Percentiles rank a stretch among this genome's conserved stretches.
These are phyloP conservation scores for Chaetoceros muelleri DNA, from an alignment of 108 stramenopile species.

Conservation along the genomic window DNA sequence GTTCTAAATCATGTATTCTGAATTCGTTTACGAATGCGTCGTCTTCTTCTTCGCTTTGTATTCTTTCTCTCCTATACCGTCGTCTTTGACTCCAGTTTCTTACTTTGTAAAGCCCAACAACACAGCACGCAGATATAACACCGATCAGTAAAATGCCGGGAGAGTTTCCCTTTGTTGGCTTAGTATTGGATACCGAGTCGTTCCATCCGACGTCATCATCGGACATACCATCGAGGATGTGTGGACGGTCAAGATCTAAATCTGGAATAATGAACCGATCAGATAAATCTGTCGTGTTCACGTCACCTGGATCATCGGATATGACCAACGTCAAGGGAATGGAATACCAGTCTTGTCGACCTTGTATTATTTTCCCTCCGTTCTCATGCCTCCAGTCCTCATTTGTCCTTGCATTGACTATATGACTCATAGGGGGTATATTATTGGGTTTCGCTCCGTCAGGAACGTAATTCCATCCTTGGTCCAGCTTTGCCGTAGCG, in stretches of 20 bases:
- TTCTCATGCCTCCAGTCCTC: conserved; percentile 55
- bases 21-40: background rate
- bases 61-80: background rate
- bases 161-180: background rate
- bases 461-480: conserved; percentile 31
- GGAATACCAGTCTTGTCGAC: conserved; percentile 77
- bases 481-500: conserved; percentile 53
- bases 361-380: conserved; percentile 52
- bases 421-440: conserved; percentile 66
- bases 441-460: conserved; percentile 12
- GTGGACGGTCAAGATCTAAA: background rate
- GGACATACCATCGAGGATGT: background rate
- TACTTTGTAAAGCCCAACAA: background rate
- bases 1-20: too few relatives aligned
- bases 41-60: background rate
- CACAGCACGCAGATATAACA: background rate
- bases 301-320: conserved; percentile 27
- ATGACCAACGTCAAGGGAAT: conserved; percentile 51
- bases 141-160: background rate
- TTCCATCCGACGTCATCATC: background rate
- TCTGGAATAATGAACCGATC: background rate
- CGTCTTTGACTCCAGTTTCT: background rate
- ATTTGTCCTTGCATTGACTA: conserved; percentile 88
- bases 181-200: background rate
- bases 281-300: background rate